phyloP scores from a whole-genome alignment of 176 grass and related monocot species.

The Cenchrus fungigraminus region DNA sequence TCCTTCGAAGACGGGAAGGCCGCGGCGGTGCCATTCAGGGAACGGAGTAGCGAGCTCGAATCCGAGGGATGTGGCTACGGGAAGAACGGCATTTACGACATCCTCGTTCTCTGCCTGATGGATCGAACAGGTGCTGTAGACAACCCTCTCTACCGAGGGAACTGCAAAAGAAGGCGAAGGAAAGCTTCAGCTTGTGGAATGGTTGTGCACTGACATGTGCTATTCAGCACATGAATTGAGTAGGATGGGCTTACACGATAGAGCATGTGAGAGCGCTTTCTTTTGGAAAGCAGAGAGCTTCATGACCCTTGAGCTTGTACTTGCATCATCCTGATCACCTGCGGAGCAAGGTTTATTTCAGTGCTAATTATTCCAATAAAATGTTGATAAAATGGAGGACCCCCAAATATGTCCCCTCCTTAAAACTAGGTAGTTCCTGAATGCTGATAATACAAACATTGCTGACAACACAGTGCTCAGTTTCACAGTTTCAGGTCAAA shows the following conservation, averaged over 20 bases:
- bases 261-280: conserved; percentile 82
- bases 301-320: conserved; percentile 54
- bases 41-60: conserved; percentile 80
- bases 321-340: conserved; percentile 53
- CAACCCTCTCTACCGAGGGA: conserved; percentile 71
- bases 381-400: background rate
- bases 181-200: conserved; percentile 34
- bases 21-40: conserved; percentile 71
- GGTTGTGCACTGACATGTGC: background rate
- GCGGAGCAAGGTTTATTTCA: conserved; percentile 12
- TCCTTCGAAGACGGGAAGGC: conserved; percentile 76
- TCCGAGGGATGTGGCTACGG: conserved; percentile 66
- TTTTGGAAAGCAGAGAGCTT: conserved; percentile 86
- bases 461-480: background rate
- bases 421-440: conserved; percentile 19
- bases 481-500: conserved; percentile 22
- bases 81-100: conserved; percentile 71
- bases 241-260: conserved; percentile 66
- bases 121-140: conserved; percentile 93
- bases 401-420: background rate
- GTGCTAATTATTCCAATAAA: background rate
- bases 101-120: conserved; percentile 92
- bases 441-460: background rate
- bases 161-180: conserved; percentile 47
- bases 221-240: background rate